Conservation (phyloP, 106 monocot species). For the Narthecium ossifragum region DNA sequence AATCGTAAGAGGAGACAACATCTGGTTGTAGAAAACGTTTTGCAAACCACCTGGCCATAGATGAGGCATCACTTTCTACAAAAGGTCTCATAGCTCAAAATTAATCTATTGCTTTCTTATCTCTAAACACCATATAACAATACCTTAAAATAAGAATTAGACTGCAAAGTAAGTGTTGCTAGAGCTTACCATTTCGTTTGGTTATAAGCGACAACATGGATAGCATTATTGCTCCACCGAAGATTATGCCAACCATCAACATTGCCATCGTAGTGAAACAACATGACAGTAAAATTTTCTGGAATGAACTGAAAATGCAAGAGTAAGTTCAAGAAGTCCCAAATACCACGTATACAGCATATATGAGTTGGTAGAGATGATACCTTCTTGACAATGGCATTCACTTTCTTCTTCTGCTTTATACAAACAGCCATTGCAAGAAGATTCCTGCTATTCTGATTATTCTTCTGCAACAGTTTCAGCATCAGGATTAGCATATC, state of each 20-base stretch:
- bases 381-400: constrained; percentile 69
- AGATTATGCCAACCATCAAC: constrained; percentile 73
- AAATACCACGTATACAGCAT: not conserved
- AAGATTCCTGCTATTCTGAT: constrained; percentile 30
- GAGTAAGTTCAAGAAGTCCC: constrained; percentile 17
- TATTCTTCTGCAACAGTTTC: constrained; percentile 23
- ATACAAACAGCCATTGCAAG: constrained; percentile 70
- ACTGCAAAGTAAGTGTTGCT: not conserved
- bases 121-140: too few species aligned
- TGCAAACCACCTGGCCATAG: constrained; percentile 68
- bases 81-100: too few species aligned
- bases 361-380: not conserved
- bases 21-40: constrained; percentile 78
- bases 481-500: too few species aligned
- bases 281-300: constrained; percentile 70
- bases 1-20: constrained; percentile 65
- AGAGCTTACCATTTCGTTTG: constrained; percentile 71
- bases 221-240: constrained; percentile 56
- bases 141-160: too few species aligned
- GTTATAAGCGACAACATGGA: constrained; percentile 61
- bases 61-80: constrained; percentile 1
- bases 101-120: too few species aligned
- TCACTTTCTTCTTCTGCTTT: constrained; percentile 52
- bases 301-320: constrained; percentile 67
- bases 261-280: constrained; percentile 87